Conservation (phyloP, 495 filamentous ascomycete species). For the Durotheca rogersii region DNA sequence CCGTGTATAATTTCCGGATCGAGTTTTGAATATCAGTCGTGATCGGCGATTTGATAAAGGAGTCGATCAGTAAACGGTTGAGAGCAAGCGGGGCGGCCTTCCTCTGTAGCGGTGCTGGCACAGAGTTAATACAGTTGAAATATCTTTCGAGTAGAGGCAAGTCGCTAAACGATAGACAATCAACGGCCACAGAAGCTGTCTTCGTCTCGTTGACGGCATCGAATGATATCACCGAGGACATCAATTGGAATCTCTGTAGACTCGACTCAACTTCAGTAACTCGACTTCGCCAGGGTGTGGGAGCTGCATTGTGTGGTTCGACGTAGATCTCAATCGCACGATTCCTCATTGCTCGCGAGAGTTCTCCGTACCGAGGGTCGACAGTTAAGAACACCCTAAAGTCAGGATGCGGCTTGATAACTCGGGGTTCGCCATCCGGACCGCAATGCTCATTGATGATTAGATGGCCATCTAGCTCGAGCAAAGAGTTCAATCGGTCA, state of each 20-base stretch:
- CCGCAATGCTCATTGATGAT: slow-evolving; percentile 89
- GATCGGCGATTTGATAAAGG: slow-evolving; percentile 12
- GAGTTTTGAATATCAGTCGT: slow-evolving; percentile 18
- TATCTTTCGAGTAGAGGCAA: slow-evolving; percentile 36
- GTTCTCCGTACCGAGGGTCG: slow-evolving; percentile 88
- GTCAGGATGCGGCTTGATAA: slow-evolving; percentile 78
- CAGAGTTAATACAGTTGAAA: slow-evolving; percentile 3
- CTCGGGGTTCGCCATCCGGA: slow-evolving; percentile 74
- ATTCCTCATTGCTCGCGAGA: slow-evolving; percentile 96
- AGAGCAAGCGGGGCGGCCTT: not conserved
- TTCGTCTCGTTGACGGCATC: slow-evolving; percentile 13
- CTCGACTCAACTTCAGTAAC: slow-evolving; percentile 47
- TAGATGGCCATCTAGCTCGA: slow-evolving; percentile 84
- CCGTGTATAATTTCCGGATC: slow-evolving; percentile 12
- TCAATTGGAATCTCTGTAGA: slow-evolving; percentile 40
- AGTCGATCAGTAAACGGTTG: not conserved
- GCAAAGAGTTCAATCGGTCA: slow-evolving; percentile 89
- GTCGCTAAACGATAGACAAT: slow-evolving; percentile 41
- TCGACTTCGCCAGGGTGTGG: slow-evolving; percentile 20
- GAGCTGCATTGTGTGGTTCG: slow-evolving; percentile 34
- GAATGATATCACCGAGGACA: slow-evolving; percentile 17
- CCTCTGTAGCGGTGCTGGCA: not conserved
- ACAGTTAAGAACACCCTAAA: slow-evolving; percentile 95
- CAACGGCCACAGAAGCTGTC: slow-evolving; percentile 32
- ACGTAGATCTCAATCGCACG: slow-evolving; percentile 88